A percentile compares a stretch with the other conserved stretches of the same genome.
Evolutionary conservation across 1,284 basidiomycete species (phyloP).

Genomic region (Pseudozyma tsukubaensis): DNA sequence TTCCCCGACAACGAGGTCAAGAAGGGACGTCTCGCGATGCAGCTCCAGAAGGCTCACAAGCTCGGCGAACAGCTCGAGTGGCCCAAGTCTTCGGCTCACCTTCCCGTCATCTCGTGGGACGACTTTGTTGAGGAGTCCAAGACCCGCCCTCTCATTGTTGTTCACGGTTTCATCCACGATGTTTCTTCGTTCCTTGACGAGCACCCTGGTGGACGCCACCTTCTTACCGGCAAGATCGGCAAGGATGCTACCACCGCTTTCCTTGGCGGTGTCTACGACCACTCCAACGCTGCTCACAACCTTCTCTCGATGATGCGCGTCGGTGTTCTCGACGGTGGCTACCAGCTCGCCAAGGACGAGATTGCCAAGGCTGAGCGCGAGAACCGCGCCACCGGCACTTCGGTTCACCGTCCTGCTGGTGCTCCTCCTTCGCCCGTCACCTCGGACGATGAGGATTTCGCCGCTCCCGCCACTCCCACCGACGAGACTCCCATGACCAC

Average conservation of each 20-base stretch:
- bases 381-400: conserved; percentile 45
- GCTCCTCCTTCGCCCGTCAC: conserved; percentile 55
- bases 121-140: conserved; percentile 66
- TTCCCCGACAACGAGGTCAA: conserved; percentile 68
- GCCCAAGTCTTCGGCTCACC: conserved; percentile 61
- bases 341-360: conserved; percentile 62
- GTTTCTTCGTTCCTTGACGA: conserved; percentile 64
- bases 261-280: conserved; percentile 67
- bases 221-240: conserved; percentile 62
- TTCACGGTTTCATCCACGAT: conserved; percentile 67
- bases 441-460: conserved; percentile 54
- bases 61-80: conserved; percentile 52
- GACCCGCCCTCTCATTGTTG: conserved; percentile 63
- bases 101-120: conserved; percentile 68
- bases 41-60: conserved; percentile 61
- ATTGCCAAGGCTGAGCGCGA: conserved; percentile 45
- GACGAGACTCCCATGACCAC: conserved; percentile 44
- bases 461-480: conserved; percentile 45
- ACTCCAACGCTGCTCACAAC: conserved; percentile 67
- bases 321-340: conserved; percentile 67
- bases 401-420: conserved; percentile 44
- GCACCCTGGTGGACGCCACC: conserved; percentile 66
- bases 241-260: conserved; percentile 67
- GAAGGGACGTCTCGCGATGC: conserved; percentile 67
- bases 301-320: conserved; percentile 67